Conservation (phyloP, 2,329 filamentous ascomycete genomes). For the Verticillium longisporum region DNA sequence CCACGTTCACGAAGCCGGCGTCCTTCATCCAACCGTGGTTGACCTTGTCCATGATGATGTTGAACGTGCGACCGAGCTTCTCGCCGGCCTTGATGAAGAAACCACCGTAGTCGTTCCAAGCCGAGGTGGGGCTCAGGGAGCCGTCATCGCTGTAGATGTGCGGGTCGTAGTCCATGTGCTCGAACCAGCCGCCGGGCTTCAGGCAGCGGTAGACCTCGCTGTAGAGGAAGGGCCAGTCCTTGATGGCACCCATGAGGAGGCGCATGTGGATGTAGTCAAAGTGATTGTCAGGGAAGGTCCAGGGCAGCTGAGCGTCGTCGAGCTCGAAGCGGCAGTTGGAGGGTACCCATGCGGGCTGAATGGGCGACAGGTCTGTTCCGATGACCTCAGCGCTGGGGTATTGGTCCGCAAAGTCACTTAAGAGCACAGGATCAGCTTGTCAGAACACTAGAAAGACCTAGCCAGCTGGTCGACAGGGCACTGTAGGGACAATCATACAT, state of each 20-base stretch:
- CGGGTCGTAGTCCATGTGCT: slow-evolving; percentile 20
- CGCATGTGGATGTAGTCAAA: slow-evolving; percentile 56
- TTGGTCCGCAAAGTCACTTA: slow-evolving; percentile 29
- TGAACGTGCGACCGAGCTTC: slow-evolving; percentile 19
- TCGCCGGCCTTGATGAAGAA: slow-evolving; percentile 18
- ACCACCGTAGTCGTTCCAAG: slow-evolving; percentile 15
- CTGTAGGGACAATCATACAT: neutral
- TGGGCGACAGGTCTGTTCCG: slow-evolving; percentile 27
- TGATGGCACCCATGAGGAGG: slow-evolving; percentile 10
- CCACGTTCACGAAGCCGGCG: slow-evolving; percentile 31
- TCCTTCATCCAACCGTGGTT: slow-evolving; percentile 17
- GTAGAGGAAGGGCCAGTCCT: slow-evolving; percentile 24
- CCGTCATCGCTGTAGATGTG: slow-evolving; percentile 1
- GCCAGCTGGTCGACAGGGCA: neutral
- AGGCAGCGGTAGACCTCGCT: slow-evolving; percentile 28
- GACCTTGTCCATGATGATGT: slow-evolving; percentile 8
- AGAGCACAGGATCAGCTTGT: neutral
- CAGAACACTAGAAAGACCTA: neutral
- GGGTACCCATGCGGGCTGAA: slow-evolving; percentile 22
- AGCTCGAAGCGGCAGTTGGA: slow-evolving; percentile 36
- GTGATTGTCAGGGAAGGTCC: slow-evolving; percentile 33
- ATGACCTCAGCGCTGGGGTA: slow-evolving; percentile 20
- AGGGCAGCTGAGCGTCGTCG: slow-evolving; percentile 50
- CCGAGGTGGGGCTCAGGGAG: slow-evolving; percentile 7
- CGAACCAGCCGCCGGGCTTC: slow-evolving; percentile 26